These are phyloP conservation scores for Lizonia empirigonia DNA, from an alignment of 2,329 filamentous ascomycete genomes.

Conservation along the genomic window DNA sequence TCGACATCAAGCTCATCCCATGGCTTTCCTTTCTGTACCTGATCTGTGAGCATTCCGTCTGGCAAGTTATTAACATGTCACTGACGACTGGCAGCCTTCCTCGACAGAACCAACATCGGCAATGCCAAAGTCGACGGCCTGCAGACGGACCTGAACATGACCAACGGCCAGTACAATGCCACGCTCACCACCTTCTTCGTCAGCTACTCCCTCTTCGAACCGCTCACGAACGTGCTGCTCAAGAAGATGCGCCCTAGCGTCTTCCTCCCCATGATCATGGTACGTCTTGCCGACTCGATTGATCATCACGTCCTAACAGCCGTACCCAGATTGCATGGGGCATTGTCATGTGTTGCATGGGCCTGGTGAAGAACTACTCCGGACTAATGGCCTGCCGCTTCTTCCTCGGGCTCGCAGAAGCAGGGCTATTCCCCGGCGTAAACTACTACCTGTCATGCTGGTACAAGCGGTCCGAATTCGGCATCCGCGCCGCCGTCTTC, in stretches of 20 bases:
- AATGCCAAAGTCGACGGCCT: slow-evolving; percentile 69
- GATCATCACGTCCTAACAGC: not conserved
- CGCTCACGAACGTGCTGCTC: slow-evolving; percentile 77
- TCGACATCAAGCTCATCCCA: slow-evolving; percentile 66
- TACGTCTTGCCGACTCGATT: slow-evolving; percentile 29
- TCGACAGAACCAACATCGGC: slow-evolving; percentile 76
- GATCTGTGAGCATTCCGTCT: slow-evolving; percentile 53
- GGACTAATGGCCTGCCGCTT: slow-evolving; percentile 67
- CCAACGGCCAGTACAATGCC: slow-evolving; percentile 70
- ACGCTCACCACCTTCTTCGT: slow-evolving; percentile 85
- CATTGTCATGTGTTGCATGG: slow-evolving; percentile 70
- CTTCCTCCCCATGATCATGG: slow-evolving; percentile 84
- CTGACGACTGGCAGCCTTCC: slow-evolving; percentile 54
- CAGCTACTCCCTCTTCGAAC: slow-evolving; percentile 80
- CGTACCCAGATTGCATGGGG: slow-evolving; percentile 60
- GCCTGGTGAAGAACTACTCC: slow-evolving; percentile 66
- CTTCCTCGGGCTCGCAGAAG: slow-evolving; percentile 74
- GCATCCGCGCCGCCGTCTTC: slow-evolving; percentile 79
- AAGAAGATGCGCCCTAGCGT: slow-evolving; percentile 76
- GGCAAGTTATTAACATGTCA: not conserved
- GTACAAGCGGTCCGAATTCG: slow-evolving; percentile 81
- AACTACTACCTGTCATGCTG: slow-evolving; percentile 84
- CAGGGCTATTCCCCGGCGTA: slow-evolving; percentile 68
- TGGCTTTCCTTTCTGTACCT: slow-evolving; percentile 75
- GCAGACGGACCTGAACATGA: slow-evolving; percentile 65